Evolutionary conservation across 352 stramenopile genomes (phyloP).

Genomic region (Peronospora destructor): DNA sequence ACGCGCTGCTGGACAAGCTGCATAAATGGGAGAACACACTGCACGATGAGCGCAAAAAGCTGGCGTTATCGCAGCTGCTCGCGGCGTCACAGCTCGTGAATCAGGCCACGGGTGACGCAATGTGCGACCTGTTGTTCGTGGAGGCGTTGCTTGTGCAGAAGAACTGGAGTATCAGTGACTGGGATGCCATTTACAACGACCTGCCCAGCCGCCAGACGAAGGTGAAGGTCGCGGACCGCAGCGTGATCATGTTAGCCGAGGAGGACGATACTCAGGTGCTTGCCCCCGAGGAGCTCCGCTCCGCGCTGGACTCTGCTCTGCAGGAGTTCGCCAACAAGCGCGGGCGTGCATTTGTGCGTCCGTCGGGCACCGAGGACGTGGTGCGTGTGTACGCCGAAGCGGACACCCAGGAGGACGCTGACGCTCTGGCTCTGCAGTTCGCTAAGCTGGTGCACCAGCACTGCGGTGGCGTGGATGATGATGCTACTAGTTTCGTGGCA

Average conservation of each 20-base stretch:
- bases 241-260: conserved; percentile 49
- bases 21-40: conserved; percentile 70
- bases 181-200: conserved; percentile 93
- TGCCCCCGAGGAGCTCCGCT: conserved; percentile 49
- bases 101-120: conserved; percentile 95
- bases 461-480: conserved; percentile 58
- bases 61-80: conserved; percentile 76
- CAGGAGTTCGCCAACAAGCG: conserved; percentile 55
- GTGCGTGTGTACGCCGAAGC: conserved; percentile 98
- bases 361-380: conserved; percentile 96
- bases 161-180: conserved; percentile 87
- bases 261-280: conserved; percentile 68
- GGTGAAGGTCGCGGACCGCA: conserved; percentile 70
- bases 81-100: conserved; percentile 91
- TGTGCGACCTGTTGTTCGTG: conserved; percentile 95
- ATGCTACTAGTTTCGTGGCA: conserved; percentile 61
- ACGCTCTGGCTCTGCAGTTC: conserved; percentile 85
- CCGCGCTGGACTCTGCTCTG: conserved; percentile 44
- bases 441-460: conserved; percentile 74
- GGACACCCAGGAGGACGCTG: conserved; percentile 81
- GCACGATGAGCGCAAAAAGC: conserved; percentile 75
- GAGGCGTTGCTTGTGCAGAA: conserved; percentile 91
- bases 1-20: conserved; percentile 79
- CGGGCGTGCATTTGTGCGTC: conserved; percentile 89
- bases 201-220: conserved; percentile 89